These are phyloP conservation scores for Peniophora sp. DNA, from an alignment of 1,284 basidiomycete genomes.

Conservation along the genomic window DNA sequence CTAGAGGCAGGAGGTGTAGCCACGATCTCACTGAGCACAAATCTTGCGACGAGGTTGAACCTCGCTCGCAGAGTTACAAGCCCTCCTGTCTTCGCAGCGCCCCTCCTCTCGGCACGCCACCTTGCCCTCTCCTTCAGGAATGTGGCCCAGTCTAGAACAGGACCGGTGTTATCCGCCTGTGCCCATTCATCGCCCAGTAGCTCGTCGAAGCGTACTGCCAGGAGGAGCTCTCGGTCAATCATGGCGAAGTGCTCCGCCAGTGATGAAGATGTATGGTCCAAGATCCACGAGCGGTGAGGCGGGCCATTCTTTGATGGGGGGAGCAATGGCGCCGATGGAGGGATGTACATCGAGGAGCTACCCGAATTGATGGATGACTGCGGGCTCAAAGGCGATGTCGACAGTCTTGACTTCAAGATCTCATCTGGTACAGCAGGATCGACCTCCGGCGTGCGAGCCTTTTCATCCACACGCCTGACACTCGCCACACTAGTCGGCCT, in stretches of 20 bases:
- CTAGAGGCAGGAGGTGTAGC: conserved; percentile 63
- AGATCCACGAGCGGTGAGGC: conserved; percentile 58
- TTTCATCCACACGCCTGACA: conserved; percentile 7
- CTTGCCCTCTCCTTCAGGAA: conserved; percentile 72
- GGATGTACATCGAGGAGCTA: conserved; percentile 12
- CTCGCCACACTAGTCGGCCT: background rate
- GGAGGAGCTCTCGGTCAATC: conserved; percentile 84
- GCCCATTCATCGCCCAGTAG: conserved; percentile 67
- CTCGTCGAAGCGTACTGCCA: conserved; percentile 78
- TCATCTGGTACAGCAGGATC: conserved; percentile 62
- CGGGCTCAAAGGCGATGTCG: conserved; percentile 22
- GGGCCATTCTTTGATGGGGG: background rate
- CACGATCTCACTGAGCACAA: conserved; percentile 75
- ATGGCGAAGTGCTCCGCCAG: conserved; percentile 78
- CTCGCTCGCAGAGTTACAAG: conserved; percentile 75
- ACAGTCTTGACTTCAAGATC: conserved; percentile 53
- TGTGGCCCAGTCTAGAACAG: conserved; percentile 77
- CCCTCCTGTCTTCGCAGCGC: conserved; percentile 56
- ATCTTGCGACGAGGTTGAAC: conserved; percentile 83
- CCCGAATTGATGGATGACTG: conserved; percentile 10
- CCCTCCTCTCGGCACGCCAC: conserved; percentile 57
- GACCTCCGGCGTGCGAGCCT: conserved; percentile 27
- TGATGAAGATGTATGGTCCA: conserved; percentile 47
- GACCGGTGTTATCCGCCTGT: conserved; percentile 45
- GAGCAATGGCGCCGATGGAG: conserved; percentile 12